Evolutionary conservation across 495 filamentous ascomycete species (phyloP), one percentile per base, ranked within the genome.

Genomic region (Tuber indicum): DNA sequence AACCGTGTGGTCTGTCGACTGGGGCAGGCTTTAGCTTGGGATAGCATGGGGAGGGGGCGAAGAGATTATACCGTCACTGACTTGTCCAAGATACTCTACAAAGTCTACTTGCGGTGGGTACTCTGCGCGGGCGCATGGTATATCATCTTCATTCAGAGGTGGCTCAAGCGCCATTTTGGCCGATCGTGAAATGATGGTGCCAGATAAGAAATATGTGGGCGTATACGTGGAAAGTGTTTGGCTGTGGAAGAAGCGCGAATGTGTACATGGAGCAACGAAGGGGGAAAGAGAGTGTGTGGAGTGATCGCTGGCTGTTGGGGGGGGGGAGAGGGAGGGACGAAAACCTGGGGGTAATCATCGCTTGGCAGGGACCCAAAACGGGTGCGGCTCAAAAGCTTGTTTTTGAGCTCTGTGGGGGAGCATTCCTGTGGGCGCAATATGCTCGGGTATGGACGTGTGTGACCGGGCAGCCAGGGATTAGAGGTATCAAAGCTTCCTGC

Each of bases 41-140:
- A n/a, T 62, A n/a, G 14, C n/a, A 10, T 9, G 52, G 58, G 3
- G 26, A 4, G 14, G 10, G 9, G 26, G 26, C 9, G 14, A 26
- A 12, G 14, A 16, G 26, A 17, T 1, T 36, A 36, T 66, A 66
- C 58, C 58, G 26, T 66, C 58, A 66, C 47, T 46, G 44, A 78
- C 39, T 39, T 45, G 45, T 36, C 78, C 73, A n/a, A 79, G 21
- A 73, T 71, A 47, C 3, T 75, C 73, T 32, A 78, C 52, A 23
- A 17, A 72, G 19, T 58, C 45, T 23, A 75, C 21, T 9, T 73
- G 23, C 6, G 77, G 73, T 1, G 77, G 73, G 23, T 62, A 75
- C 26, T 58, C 58, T 66, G 58, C 58, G 58, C 58, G 58, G 4
- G 58, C 26, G 26, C 58, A 17, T 66, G 26, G 58, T 17, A 36